Conservation (phyloP, 345 rosid genomes). For the Acer saccharum region DNA sequence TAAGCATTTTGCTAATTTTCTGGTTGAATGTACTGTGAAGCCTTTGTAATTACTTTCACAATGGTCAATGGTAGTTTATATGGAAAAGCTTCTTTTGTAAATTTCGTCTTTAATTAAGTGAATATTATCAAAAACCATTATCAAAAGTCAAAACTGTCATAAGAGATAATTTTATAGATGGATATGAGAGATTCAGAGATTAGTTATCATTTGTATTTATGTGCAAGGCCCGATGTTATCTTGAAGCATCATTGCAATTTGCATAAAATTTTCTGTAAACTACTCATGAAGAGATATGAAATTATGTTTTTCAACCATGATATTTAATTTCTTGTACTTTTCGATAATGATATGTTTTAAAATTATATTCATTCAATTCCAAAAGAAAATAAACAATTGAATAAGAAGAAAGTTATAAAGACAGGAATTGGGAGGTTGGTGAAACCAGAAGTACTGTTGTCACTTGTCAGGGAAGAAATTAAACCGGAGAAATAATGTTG, state of each 20-base stretch:
- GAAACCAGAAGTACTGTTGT: background rate
- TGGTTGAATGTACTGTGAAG: background rate
- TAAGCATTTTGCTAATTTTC: background rate
- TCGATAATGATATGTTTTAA: background rate
- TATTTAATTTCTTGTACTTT: background rate
- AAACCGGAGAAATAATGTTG: slow-evolving; percentile 16
- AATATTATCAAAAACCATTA: too few species aligned
- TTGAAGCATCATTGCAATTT: background rate
- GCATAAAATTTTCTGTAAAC: background rate
- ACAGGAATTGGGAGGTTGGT: background rate
- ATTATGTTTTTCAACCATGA: background rate
- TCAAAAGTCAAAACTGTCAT: too few species aligned
- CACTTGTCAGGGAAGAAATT: slow-evolving; percentile 18
- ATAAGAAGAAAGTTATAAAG: background rate
- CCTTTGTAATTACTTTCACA: too few species aligned
- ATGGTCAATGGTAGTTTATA: too few species aligned
- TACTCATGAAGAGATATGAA: background rate
- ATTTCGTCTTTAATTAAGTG: too few species aligned
- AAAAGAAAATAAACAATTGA: background rate
- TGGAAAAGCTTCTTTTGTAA: too few species aligned
- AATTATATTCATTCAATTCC: background rate
- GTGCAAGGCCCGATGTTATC: background rate
- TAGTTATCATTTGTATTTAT: too few species aligned
- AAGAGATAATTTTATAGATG: too few species aligned
- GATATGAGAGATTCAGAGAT: too few species aligned